Evolutionary conservation across 192 early-diverging fungal species (phyloP), one percentile per base, ranked within the genome.

Genomic region (Spinellus fusiger): DNA sequence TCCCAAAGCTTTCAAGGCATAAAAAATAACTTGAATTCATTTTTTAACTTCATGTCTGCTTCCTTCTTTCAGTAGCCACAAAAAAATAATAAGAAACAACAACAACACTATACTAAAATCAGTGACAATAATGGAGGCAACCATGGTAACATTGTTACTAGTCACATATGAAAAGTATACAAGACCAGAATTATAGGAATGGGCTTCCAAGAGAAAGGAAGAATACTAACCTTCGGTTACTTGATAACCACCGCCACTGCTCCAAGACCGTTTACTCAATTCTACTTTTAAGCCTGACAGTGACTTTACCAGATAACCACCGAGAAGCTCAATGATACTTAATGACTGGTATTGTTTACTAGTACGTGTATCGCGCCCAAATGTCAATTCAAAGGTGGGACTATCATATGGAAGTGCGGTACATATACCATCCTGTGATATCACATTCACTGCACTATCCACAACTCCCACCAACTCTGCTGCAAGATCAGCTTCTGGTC

Each of bases 401-500:
- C 59, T 54, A 25, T 68, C 54, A 3, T 59, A 23, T 3, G 68
- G 49, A 20, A 76, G 76, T n/a, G 61, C 54, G 56, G 71, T 71
- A 57, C 82, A 84, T 44, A 63, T 73, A 12, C 80, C 82, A 18
- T 72, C 32, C 4, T 73, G 58, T 31, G 61, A 58, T 12, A 74
- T 34, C 3, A 60, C 5, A 7, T 63, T 52, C 35, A 59, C 31
- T 29, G 35, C 40, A 10, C 47, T 49, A 8, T 56, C 56, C 7
- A 68, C 52, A 25, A 47, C 48, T 26, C 80, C 75, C 3, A 80
- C 76, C 46, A 84, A 55, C 28, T 73, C 72, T 15, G 72, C 49
- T 12, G 80, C 78, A 66, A 70, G 80, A 61, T 84, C 82, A 10
- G 71, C 66, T 47, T 79, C 74, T 1, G 81, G 71, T 47, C 69